Conservation (phyloP, 371 early-diverging fungal genomes). For the Syncephalastrum contaminatum region DNA sequence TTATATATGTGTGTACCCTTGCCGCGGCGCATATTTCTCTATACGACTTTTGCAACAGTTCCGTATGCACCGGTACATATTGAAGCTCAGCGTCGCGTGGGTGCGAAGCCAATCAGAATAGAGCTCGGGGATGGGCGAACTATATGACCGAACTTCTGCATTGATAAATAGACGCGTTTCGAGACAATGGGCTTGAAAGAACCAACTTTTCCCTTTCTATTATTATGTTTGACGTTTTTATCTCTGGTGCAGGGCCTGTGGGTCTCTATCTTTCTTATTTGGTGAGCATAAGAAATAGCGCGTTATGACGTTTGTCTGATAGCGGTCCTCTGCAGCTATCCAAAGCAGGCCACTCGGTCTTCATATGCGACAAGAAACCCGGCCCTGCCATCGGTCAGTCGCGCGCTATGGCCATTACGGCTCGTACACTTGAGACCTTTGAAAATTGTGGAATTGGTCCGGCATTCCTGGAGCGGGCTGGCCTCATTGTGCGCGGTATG, state of each 20-base stretch:
- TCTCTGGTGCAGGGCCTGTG: conserved; percentile 45
- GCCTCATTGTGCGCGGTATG: no score
- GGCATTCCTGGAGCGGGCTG: conserved; percentile 10
- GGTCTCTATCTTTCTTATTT: conserved; percentile 36
- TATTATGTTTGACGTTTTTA: conserved; percentile 24
- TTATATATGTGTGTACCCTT: no score
- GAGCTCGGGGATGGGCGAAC: no score
- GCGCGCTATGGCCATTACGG: conserved; percentile 29
- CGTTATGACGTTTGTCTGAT: neutral
- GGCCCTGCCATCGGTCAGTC: conserved; percentile 31
- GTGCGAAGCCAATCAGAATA: no score
- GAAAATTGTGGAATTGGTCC: conserved; percentile 21
- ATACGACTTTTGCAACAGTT: no score
- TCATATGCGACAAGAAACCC: conserved; percentile 25
- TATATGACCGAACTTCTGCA: no score
- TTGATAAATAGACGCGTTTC: no score
- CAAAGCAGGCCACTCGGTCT: conserved; percentile 27
- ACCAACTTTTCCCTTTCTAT: no score
- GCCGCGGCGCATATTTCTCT: no score
- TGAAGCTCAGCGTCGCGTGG: no score
- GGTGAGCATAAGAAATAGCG: neutral
- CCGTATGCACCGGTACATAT: no score
- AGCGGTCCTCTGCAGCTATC: conserved; percentile 10
- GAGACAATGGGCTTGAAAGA: no score
- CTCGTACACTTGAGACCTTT: conserved; percentile 31